Evolutionary conservation across 176 grass and related monocot species (phyloP).

Genomic region (Musa beccarii): DNA sequence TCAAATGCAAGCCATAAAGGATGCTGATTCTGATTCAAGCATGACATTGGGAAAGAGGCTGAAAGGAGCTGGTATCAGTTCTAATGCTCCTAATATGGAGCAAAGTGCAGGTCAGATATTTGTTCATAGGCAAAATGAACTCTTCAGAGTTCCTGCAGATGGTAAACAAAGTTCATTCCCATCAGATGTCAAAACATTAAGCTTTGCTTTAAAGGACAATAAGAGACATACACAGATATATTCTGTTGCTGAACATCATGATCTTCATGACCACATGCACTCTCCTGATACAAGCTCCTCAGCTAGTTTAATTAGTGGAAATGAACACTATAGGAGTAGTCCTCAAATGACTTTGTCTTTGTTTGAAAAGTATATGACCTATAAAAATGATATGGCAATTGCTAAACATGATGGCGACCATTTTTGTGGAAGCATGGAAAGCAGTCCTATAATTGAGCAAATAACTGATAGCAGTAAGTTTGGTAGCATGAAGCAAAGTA

Average conservation of each 20-base stretch:
- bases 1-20: slow-evolving; percentile 66
- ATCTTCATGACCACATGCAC: slow-evolving; percentile 41
- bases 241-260: slow-evolving; percentile 28
- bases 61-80: slow-evolving; percentile 47
- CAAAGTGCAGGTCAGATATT: slow-evolving; percentile 52
- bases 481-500: slow-evolving; percentile 31
- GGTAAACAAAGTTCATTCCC: slow-evolving; percentile 42
- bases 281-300: slow-evolving; percentile 28
- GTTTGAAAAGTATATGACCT: slow-evolving; percentile 63
- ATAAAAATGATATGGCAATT: slow-evolving; percentile 57
- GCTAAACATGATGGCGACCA: slow-evolving; percentile 40
- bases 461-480: slow-evolving; percentile 46
- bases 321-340: slow-evolving; percentile 50
- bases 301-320: slow-evolving; percentile 42
- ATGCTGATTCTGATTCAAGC: slow-evolving; percentile 46
- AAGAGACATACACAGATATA: slow-evolving; percentile 39
- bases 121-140: slow-evolving; percentile 38
- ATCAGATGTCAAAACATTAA: slow-evolving; percentile 68
- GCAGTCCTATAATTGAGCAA: slow-evolving; percentile 31
- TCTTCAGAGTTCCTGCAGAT: slow-evolving; percentile 33
- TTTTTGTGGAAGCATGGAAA: slow-evolving; percentile 47
- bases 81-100: slow-evolving; percentile 46
- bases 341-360: slow-evolving; percentile 87
- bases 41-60: slow-evolving; percentile 38
- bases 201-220: slow-evolving; percentile 58